Percentiles rank a stretch among this genome's conserved stretches.
phyloP scores from a whole-genome alignment of 148 eudicot genomes.

The Rheum nobile region DNA sequence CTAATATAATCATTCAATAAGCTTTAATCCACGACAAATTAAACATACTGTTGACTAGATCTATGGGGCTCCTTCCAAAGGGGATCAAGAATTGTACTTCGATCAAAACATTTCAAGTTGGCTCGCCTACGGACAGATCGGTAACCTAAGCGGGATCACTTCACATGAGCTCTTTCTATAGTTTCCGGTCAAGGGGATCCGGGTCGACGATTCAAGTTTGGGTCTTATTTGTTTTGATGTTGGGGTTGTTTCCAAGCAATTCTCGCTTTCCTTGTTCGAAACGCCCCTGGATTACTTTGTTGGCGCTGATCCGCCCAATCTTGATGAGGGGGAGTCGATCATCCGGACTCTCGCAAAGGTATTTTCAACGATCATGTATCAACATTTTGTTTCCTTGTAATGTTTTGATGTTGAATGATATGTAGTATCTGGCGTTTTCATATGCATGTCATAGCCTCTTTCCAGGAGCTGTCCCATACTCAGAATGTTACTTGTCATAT shows the following conservation, averaged over 20 bases:
- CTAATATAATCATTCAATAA: no score
- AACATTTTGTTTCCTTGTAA: no score
- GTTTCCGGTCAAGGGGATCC: conserved; percentile 66
- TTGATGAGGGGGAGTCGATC: conserved; percentile 9
- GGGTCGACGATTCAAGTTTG: conserved; percentile 68
- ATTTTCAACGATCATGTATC: not conserved
- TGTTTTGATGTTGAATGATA: no score
- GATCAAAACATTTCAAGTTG: conserved; percentile 51
- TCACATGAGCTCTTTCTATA: conserved; percentile 74
- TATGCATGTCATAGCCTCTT: no score
- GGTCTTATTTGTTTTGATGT: conserved; percentile 81
- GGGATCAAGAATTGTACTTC: conserved; percentile 55
- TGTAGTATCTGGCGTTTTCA: no score
- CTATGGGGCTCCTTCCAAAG: conserved; percentile 65
- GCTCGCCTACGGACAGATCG: conserved; percentile 42
- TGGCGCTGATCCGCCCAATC: conserved; percentile 18
- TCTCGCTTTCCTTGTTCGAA: conserved; percentile 63
- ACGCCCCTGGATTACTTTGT: conserved; percentile 55
- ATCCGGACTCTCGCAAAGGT: not conserved
- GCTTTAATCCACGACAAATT: no score
- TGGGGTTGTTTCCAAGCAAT: conserved; percentile 77
- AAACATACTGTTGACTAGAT: no score
- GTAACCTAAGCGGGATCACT: conserved; percentile 42
- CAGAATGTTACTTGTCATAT: no score
- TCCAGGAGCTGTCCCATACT: no score